Evolutionary conservation across 768 basidiomycete genomes (phyloP).

Genomic region (Rickenella mellea): DNA sequence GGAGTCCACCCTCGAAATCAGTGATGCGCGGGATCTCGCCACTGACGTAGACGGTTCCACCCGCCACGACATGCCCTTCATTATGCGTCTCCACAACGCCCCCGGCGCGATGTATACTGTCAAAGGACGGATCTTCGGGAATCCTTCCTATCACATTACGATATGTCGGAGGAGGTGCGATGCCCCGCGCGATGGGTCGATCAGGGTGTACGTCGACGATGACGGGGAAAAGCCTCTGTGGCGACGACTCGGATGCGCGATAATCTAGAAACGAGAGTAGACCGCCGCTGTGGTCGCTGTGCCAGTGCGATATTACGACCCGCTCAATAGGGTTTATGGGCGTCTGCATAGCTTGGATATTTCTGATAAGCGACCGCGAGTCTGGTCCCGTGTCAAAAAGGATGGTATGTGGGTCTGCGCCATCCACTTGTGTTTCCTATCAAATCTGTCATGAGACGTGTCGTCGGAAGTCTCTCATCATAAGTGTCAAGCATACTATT

Average conservation of each 20-base stretch:
- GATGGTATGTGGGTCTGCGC: slow-evolving; percentile 33
- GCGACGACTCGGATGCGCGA: slow-evolving; percentile 20
- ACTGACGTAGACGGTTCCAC: slow-evolving; percentile 61
- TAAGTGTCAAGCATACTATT: slow-evolving; percentile 39
- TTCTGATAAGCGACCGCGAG: slow-evolving; percentile 62
- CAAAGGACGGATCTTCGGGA: slow-evolving; percentile 64
- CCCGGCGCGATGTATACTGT: slow-evolving; percentile 44
- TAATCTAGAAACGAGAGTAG: slow-evolving; percentile 53
- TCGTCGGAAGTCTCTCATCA: not conserved
- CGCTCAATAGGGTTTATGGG: slow-evolving; percentile 46
- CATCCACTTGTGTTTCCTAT: slow-evolving; percentile 50
- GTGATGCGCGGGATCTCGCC: slow-evolving; percentile 72
- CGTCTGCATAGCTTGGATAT: slow-evolving; percentile 49
- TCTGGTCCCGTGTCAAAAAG: slow-evolving; percentile 86
- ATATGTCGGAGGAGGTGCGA: slow-evolving; percentile 52
- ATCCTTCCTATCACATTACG: slow-evolving; percentile 51
- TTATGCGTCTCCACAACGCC: slow-evolving; percentile 46
- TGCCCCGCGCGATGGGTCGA: slow-evolving; percentile 64
- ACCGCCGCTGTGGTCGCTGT: slow-evolving; percentile 67
- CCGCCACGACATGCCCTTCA: slow-evolving; percentile 59
- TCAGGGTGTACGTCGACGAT: slow-evolving; percentile 69
- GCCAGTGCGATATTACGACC: slow-evolving; percentile 75
- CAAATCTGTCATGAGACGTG: not conserved
- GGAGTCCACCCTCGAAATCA: slow-evolving; percentile 56
- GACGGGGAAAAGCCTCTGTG: not conserved